Evolutionary conservation across 2,329 filamentous ascomycete species (phyloP).

Genomic region (Zasmidium cellare): DNA sequence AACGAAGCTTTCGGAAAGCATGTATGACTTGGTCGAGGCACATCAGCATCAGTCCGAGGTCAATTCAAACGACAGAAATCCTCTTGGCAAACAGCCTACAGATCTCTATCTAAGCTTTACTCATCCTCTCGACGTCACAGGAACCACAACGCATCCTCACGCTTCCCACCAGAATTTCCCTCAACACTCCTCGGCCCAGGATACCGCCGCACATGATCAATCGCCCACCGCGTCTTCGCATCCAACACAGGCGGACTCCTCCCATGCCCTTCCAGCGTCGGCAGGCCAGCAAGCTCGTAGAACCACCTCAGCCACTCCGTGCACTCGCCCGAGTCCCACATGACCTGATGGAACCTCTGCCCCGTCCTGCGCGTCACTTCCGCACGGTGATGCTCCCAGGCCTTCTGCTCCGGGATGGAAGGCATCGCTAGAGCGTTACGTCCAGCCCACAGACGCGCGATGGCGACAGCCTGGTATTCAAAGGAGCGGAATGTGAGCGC

Average conservation of each 20-base stretch:
- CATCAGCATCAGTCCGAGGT: too few species aligned
- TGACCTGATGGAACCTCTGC: slow-evolving; percentile 54
- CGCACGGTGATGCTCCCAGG: slow-evolving; percentile 50
- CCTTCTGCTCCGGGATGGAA: slow-evolving; percentile 40
- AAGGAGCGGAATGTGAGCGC: slow-evolving; percentile 56
- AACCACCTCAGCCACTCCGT: slow-evolving; percentile 48
- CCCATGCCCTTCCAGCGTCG: slow-evolving; percentile 37
- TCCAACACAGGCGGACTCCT: slow-evolving; percentile 20
- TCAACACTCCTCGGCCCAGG: slow-evolving; percentile 5
- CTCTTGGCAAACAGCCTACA: too few species aligned
- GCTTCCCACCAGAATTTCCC: not conserved
- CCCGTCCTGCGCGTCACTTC: slow-evolving; percentile 32
- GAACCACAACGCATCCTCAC: not conserved
- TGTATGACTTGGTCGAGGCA: too few species aligned
- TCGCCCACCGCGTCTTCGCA: slow-evolving; percentile 20
- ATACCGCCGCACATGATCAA: slow-evolving; percentile 24
- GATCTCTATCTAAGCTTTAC: too few species aligned
- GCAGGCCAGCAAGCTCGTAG: slow-evolving; percentile 53
- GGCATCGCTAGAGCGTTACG: slow-evolving; percentile 45
- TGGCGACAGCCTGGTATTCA: slow-evolving; percentile 57
- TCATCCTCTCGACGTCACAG: not conserved
- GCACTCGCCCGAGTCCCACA: slow-evolving; percentile 56
- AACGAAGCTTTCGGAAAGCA: too few species aligned
- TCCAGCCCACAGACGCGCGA: slow-evolving; percentile 51
- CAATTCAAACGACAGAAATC: too few species aligned